Conservation (phyloP, 2,329 filamentous ascomycete genomes). For the Verticillium dahliae region DNA sequence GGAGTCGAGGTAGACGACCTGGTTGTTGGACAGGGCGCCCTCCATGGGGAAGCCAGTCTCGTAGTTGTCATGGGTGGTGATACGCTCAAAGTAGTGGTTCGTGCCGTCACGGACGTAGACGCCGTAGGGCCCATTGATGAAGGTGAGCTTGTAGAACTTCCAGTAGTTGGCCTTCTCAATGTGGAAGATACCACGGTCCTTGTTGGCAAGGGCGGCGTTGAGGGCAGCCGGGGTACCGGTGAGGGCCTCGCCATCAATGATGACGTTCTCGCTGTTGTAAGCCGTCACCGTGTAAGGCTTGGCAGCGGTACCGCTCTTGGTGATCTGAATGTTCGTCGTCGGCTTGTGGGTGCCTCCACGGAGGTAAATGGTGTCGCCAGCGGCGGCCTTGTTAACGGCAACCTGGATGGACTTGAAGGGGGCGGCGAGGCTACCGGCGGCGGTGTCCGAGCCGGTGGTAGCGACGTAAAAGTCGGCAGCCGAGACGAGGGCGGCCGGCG, state of each 20-base stretch:
- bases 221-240: constrained; percentile 33
- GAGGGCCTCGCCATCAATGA: constrained; percentile 36
- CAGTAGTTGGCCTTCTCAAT: constrained; percentile 36
- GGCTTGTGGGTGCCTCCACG: constrained; percentile 30
- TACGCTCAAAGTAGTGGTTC: constrained; percentile 28
- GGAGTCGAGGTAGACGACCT: constrained; percentile 34
- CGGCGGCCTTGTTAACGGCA: constrained; percentile 35
- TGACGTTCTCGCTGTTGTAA: constrained; percentile 34
- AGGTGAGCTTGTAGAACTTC: constrained; percentile 33
- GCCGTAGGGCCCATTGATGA: constrained; percentile 30
- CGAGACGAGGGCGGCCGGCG: constrained; percentile 1
- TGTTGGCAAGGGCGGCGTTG: constrained; percentile 28
- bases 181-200: constrained; percentile 39
- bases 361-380: constrained; percentile 33
- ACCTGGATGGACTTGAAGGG: constrained; percentile 39
- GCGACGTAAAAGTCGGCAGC: constrained; percentile 37
- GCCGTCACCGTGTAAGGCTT: constrained; percentile 33
- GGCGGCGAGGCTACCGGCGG: constrained; percentile 27
- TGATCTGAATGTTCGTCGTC: constrained; percentile 40
- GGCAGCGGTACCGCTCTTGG: constrained; percentile 30
- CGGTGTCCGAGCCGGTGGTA: constrained; percentile 30
- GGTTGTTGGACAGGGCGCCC: constrained; percentile 25
- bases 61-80: constrained; percentile 30
- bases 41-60: constrained; percentile 30
- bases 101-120: constrained; percentile 26